A percentile compares a stretch with the other conserved stretches of the same genome.
Conservation (phyloP, 108 stramenopile species). For the Conticribra guillardii region DNA sequence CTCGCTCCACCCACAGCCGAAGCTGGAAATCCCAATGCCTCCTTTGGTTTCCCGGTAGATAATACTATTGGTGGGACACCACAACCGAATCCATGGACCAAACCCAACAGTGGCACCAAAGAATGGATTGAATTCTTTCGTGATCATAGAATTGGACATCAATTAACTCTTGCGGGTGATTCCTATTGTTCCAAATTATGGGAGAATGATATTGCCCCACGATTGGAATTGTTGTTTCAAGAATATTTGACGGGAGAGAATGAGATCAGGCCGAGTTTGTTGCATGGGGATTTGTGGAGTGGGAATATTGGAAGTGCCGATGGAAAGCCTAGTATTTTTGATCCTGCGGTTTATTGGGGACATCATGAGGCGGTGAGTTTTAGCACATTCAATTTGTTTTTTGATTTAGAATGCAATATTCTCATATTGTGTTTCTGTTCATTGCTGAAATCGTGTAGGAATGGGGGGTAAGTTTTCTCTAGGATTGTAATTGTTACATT, state of each 20-base stretch:
- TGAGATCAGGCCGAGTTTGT: slow-evolving; percentile 51
- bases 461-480: slow-evolving; percentile 49
- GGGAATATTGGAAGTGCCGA: slow-evolving; percentile 62
- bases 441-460: too few species aligned
- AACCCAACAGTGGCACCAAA: slow-evolving; percentile 49
- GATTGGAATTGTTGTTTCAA: slow-evolving; percentile 50
- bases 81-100: slow-evolving; percentile 59
- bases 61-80: slow-evolving; percentile 67
- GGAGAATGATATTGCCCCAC: slow-evolving; percentile 39
- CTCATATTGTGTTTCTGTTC: too few species aligned
- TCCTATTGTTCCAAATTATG: slow-evolving; percentile 49
- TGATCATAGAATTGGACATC: slow-evolving; percentile 51
- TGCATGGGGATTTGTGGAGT: slow-evolving; percentile 67
- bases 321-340: slow-evolving; percentile 55
- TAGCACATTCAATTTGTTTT: slow-evolving; percentile 8
- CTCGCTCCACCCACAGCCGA: slow-evolving; percentile 46
- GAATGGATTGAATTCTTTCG: slow-evolving; percentile 56
- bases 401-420: too few species aligned
- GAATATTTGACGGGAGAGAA: slow-evolving; percentile 33
- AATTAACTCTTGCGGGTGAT: slow-evolving; percentile 53
- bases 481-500: slow-evolving; percentile 3
- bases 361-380: slow-evolving; percentile 39
- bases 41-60: slow-evolving; percentile 62
- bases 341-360: slow-evolving; percentile 55
- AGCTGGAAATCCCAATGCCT: slow-evolving; percentile 34